phyloP scores from a whole-genome alignment of 768 basidiomycete species.

The Strobilomyces dryophilus region DNA sequence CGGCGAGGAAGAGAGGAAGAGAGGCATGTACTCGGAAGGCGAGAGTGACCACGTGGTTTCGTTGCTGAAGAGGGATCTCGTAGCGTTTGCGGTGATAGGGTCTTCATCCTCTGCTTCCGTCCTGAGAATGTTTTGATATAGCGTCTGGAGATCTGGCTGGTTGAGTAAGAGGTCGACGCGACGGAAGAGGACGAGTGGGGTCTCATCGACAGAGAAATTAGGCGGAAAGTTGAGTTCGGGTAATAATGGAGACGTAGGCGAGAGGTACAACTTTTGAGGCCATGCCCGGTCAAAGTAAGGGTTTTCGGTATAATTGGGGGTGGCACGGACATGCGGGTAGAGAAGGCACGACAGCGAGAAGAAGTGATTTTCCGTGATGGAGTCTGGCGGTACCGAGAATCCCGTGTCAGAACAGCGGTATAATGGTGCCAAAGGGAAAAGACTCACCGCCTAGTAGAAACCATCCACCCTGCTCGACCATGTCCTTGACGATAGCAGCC shows the following conservation, averaged over 20 bases:
- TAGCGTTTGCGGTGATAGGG: constrained; percentile 16
- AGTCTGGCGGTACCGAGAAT: constrained; percentile 39
- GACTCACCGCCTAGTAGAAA: constrained; percentile 56
- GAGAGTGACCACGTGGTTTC: constrained; percentile 53
- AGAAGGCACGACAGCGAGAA: constrained; percentile 67
- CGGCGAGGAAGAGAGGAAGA: constrained; percentile 44
- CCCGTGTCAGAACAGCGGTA: constrained; percentile 1
- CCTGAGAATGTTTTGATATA: constrained; percentile 35
- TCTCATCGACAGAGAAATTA: constrained; percentile 50
- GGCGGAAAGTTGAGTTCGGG: constrained; percentile 40
- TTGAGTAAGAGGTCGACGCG: constrained; percentile 58
- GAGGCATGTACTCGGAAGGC: constrained; percentile 47
- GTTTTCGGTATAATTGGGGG: constrained; percentile 54
- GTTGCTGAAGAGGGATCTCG: constrained; percentile 47
- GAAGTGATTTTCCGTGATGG: constrained; percentile 70
- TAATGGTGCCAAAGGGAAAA: not conserved
- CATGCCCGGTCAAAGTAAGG: constrained; percentile 58
- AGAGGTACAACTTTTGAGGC: constrained; percentile 62
- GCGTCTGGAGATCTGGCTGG: constrained; percentile 40
- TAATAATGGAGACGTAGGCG: constrained; percentile 42
- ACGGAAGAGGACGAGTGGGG: constrained; percentile 63
- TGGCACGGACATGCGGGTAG: constrained; percentile 63
- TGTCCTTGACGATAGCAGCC: constrained; percentile 45
- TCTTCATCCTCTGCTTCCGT: constrained; percentile 15
- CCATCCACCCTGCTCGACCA: constrained; percentile 72